Evolutionary conservation across 2,329 filamentous ascomycete genomes (phyloP).

Genomic region (Chrysoporthe puriensis): DNA sequence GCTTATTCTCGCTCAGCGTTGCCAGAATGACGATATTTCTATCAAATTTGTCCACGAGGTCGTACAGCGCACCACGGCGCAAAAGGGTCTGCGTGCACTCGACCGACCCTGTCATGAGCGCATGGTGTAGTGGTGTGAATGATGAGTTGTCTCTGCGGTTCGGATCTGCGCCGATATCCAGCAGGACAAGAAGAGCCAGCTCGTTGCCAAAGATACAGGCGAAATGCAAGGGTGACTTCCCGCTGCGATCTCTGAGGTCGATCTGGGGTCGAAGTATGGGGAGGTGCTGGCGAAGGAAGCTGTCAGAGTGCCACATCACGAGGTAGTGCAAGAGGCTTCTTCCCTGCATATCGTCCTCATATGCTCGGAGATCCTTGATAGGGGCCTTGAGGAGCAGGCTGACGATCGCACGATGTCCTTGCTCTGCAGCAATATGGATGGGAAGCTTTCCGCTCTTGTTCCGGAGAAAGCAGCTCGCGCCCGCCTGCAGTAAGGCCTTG

Average conservation of each 20-base stretch:
- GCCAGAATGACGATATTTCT: background rate
- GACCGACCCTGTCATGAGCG: background rate
- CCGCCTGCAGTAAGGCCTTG: no score
- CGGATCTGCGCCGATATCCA: background rate
- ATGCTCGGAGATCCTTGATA: no score
- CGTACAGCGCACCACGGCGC: background rate
- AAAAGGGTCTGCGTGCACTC: background rate
- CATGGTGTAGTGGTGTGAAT: background rate
- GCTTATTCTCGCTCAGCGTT: background rate
- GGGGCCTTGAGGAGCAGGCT: no score
- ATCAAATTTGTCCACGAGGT: background rate
- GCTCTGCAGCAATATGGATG: no score
- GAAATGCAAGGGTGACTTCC: background rate
- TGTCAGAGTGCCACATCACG: background rate
- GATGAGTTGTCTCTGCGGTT: background rate
- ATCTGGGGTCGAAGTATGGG: background rate
- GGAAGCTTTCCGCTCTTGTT: no score
- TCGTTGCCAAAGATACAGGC: conserved; percentile 1
- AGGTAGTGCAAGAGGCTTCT: no score
- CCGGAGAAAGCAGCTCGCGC: no score
- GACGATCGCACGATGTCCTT: no score
- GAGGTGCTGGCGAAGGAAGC: background rate
- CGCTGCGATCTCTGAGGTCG: background rate
- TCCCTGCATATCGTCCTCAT: no score
- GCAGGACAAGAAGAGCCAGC: background rate